Evolutionary conservation across 2,329 filamentous ascomycete genomes (phyloP).

Genomic region (Aureobasidium melanogenum): DNA sequence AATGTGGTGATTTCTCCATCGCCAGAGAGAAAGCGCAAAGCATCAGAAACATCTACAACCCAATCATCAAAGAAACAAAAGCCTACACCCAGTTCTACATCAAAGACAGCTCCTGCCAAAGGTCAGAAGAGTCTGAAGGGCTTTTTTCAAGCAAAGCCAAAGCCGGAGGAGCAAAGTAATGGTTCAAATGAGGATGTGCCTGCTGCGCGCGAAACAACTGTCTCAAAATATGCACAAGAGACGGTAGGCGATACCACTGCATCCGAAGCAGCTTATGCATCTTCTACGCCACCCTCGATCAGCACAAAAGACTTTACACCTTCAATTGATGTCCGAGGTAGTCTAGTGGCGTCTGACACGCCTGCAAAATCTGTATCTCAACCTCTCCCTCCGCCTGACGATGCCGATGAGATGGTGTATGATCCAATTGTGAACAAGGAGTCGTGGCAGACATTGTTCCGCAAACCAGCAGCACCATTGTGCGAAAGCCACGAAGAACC

Average conservation of each 20-base stretch:
- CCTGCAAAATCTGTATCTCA: constrained; percentile 5
- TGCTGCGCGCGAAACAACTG: background rate
- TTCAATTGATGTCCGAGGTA: background rate
- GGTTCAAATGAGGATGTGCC: background rate
- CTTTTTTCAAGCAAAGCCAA: constrained; percentile 62
- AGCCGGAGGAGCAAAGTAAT: background rate
- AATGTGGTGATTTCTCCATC: background rate
- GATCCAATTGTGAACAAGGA: constrained; percentile 68
- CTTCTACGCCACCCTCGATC: background rate
- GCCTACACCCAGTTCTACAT: constrained; percentile 18
- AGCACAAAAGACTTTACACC: background rate
- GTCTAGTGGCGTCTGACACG: background rate
- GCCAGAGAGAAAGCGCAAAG: constrained; percentile 27
- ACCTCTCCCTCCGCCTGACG: constrained; percentile 7
- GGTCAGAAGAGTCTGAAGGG: constrained; percentile 60
- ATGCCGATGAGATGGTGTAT: constrained; percentile 40
- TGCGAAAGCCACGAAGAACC: constrained; percentile 81
- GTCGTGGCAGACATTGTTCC: constrained; percentile 77
- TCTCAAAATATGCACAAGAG: background rate
- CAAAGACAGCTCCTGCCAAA: constrained; percentile 20
- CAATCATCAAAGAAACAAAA: constrained; percentile 44
- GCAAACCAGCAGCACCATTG: constrained; percentile 61
- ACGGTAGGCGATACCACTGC: background rate
- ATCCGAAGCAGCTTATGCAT: background rate
- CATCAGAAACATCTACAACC: constrained; percentile 19